Evolutionary conservation across 805 yeast genomes (phyloP).

Genomic region (Candida mattraensis): DNA sequence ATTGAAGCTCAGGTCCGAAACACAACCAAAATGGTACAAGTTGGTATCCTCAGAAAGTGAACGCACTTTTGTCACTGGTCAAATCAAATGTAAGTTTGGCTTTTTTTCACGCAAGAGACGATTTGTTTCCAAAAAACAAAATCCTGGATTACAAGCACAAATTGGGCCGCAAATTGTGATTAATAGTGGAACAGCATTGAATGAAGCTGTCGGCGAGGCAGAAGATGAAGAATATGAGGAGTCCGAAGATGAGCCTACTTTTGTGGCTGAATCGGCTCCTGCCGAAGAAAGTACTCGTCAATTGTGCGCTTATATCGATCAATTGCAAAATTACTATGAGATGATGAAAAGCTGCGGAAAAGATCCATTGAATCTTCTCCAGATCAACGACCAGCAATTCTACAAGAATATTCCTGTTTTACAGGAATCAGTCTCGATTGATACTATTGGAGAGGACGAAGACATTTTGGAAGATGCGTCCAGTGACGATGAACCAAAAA

Average conservation of each 20-base stretch:
- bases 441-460: constrained; percentile 7
- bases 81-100: constrained; percentile 24
- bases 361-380: constrained; percentile 17
- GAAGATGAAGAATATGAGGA: constrained; percentile 23
- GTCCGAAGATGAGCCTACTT: constrained; percentile 12
- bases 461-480: constrained; percentile 11
- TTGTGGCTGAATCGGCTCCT: constrained; percentile 1
- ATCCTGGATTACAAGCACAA: background rate
- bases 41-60: constrained; percentile 26
- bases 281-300: no score
- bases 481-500: constrained; percentile 7
- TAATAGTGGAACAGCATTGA: background rate
- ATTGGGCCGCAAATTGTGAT: constrained; percentile 3
- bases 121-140: background rate
- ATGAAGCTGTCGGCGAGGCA: constrained; percentile 16
- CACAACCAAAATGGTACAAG: constrained; percentile 22
- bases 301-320: constrained; percentile 14
- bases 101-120: constrained; percentile 10
- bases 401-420: constrained; percentile 14
- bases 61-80: constrained; percentile 30
- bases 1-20: constrained; percentile 11
- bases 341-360: constrained; percentile 11
- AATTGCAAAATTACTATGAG: constrained; percentile 9
- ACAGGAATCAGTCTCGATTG: background rate
- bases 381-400: constrained; percentile 22